Evolutionary conservation across 306 rosid species (phyloP).

Genomic region (Gleditsia sinensis): DNA sequence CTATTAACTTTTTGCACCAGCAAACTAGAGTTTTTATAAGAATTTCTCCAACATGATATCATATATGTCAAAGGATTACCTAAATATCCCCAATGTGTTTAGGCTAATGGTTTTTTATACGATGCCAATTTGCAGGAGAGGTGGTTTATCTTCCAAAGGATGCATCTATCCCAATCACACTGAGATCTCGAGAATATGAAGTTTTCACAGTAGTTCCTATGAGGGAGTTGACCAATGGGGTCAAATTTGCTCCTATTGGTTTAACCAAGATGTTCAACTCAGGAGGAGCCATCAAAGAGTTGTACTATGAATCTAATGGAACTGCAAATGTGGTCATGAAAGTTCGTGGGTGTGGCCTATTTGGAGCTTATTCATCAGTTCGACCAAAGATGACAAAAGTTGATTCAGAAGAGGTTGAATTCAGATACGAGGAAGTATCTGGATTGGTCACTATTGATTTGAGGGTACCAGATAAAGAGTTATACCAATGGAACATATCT

Average conservation of each 20-base stretch:
- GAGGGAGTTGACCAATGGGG: conserved; percentile 46
- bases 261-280: conserved; percentile 85
- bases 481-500: conserved; percentile 67
- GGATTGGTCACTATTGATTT: conserved; percentile 60
- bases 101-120: no score
- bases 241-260: conserved; percentile 77
- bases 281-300: conserved; percentile 81
- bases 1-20: no score
- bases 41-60: neutral
- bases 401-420: conserved; percentile 58
- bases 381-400: conserved; percentile 54
- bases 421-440: conserved; percentile 55
- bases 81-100: no score
- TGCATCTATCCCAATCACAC: conserved; percentile 61
- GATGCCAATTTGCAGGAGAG: conserved; percentile 57
- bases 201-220: conserved; percentile 73
- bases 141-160: conserved; percentile 65
- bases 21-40: no score
- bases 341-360: conserved; percentile 66
- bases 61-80: no score
- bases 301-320: conserved; percentile 41
- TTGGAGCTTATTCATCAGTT: conserved; percentile 74
- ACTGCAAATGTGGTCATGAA: conserved; percentile 40
- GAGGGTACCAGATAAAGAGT: conserved; percentile 59
- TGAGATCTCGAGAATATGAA: conserved; percentile 67